A percentile compares a stretch with the other conserved stretches of the same genome.
These are phyloP conservation scores for Leucocoprinus sp. DNA, from an alignment of 768 basidiomycete genomes.

Conservation along the genomic window DNA sequence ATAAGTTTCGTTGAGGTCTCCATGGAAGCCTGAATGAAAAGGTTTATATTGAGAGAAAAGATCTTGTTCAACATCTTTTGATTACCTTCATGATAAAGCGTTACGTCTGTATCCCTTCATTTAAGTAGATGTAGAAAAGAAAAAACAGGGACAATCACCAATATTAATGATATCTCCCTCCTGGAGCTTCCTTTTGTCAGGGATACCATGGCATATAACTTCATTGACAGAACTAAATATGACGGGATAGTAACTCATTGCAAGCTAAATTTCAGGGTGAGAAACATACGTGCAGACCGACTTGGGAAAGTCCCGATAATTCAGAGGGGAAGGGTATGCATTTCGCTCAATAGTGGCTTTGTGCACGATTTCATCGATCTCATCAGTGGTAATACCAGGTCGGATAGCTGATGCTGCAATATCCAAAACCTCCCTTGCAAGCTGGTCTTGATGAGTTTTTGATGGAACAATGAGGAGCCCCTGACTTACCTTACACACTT, in stretches of 20 bases:
- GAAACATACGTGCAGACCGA: constrained; percentile 89
- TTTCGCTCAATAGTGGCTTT: constrained; percentile 84
- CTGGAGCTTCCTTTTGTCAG: constrained; percentile 71
- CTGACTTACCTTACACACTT: constrained; percentile 67
- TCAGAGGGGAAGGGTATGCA: constrained; percentile 90
- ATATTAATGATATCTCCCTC: constrained; percentile 98
- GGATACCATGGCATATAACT: constrained; percentile 95
- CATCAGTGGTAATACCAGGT: constrained; percentile 95
- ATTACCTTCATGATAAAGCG: constrained; percentile 70
- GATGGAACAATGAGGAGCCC: neutral
- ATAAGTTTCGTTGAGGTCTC: constrained; percentile 89
- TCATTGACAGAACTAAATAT: constrained; percentile 78
- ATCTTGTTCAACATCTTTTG: neutral
- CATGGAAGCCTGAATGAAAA: constrained; percentile 64
- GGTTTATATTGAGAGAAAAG: neutral
- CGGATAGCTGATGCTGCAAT: constrained; percentile 76
- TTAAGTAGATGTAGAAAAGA: neutral
- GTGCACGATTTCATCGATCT: constrained; percentile 90
- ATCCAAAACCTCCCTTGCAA: constrained; percentile 89
- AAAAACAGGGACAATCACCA: constrained; percentile 32
- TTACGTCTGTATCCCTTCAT: constrained; percentile 46
- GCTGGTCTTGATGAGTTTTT: constrained; percentile 31
- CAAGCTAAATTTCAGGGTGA: neutral
- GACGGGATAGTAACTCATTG: neutral
- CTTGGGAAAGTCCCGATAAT: constrained; percentile 89